Evolutionary conservation across 2,329 filamentous ascomycete species (phyloP), one percentile per base, ranked within the genome.

Genomic region (Cercospora zeina): DNA sequence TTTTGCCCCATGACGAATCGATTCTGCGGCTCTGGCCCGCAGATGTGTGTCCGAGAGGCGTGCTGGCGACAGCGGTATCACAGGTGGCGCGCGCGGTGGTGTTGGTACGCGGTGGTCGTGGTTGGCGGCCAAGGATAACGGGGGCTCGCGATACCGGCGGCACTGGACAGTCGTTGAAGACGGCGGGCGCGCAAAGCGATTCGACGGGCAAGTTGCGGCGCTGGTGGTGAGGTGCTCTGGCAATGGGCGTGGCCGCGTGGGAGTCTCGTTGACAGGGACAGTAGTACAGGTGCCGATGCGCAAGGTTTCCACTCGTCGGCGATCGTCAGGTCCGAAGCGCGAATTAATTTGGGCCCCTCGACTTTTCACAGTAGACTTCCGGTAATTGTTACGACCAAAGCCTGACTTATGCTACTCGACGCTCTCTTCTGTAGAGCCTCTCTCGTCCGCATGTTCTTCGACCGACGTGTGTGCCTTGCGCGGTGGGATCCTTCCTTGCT

Each of bases 1-100:
- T 89, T 87, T 71, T 85, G 90, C 77, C 93, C 93, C 93, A 97
- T 97, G 64, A 73, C 88, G 56, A 50, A 21, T 30, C 21, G 37
- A 49, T 37, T 34, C 39, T 47, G 54, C 54, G 54, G 54, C 39
- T 16, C n/a, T 54, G 27, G 54, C 54, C 54, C 54, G 31, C 54
- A 47, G 54, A 57, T 49, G 54, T 42, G 54, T 27, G 54, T 57
- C n/a, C 16, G 8, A 14, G 37, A 30, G 39, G 54, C 39, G 39
- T 45, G 19, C 39, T 45, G 39, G 39, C 39, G 39, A 45, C 19
- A 45, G 39, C 39, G 19, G 39, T 45, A 45, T 33, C 24, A 51
- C 47, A n/a, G 47, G 13, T 51, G 47, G 36, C 36, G 47, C 47
- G 47, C 47, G 47, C 30, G 14, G 24, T 21, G 47, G 47, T 30